Percentiles rank a stretch among this genome's conserved stretches.
Evolutionary conservation across 352 stramenopile genomes (phyloP).

Genomic region (Phytophthora megakarya): DNA sequence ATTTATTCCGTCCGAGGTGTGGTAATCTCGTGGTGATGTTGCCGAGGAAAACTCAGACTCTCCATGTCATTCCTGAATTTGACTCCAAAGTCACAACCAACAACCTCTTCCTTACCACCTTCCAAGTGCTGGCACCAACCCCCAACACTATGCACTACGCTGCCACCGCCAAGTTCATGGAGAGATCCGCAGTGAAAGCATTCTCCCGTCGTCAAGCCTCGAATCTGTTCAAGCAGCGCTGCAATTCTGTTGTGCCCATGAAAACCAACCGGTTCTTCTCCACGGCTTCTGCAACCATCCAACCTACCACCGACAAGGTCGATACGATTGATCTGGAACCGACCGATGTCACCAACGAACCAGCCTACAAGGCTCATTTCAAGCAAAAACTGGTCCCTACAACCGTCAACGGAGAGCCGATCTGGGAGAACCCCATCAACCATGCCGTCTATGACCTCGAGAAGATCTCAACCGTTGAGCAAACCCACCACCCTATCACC

Average conservation of each 20-base stretch:
- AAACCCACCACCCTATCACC: constrained; percentile 43
- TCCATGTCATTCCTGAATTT: constrained; percentile 19
- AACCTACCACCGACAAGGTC: not conserved
- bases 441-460: constrained; percentile 46
- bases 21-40: too few relatives aligned
- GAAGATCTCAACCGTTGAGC: constrained; percentile 35
- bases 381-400: not conserved
- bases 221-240: constrained; percentile 15
- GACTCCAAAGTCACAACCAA: constrained; percentile 8
- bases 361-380: constrained; percentile 26
- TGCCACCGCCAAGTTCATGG: constrained; percentile 11
- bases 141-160: constrained; percentile 8
- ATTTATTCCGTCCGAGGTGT: too few relatives aligned
- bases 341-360: constrained; percentile 28
- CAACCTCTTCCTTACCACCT: not conserved
- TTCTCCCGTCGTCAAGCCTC: constrained; percentile 4
- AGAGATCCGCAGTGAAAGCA: constrained; percentile 11
- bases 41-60: too few relatives aligned
- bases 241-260: not conserved
- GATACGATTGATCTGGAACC: not conserved
- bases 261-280: constrained; percentile 16
- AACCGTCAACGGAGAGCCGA: constrained; percentile 13
- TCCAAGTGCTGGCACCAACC: not conserved
- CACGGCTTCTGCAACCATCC: not conserved
- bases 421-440: constrained; percentile 44